Evolutionary conservation across 1,139 yeast species (phyloP).

Genomic region (Taiozyma sp.): DNA sequence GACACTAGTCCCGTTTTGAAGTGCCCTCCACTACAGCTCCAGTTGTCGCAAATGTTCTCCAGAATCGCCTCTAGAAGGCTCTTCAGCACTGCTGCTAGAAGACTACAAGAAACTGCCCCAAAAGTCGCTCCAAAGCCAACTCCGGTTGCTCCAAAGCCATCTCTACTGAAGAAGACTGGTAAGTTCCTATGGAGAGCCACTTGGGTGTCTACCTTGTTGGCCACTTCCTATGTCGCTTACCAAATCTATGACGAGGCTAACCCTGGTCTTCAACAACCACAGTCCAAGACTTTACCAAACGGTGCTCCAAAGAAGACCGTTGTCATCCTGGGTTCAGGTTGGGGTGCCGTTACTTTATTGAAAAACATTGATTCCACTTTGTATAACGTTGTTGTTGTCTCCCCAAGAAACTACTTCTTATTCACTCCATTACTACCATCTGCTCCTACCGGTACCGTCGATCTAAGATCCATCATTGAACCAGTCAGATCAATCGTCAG

Average conservation of each 20-base stretch:
- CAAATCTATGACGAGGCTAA: slow-evolving; percentile 55
- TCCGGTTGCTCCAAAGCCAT: slow-evolving; percentile 15
- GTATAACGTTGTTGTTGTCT: slow-evolving; percentile 84
- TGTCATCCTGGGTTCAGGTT: slow-evolving; percentile 89
- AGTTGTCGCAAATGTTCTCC: slow-evolving; percentile 4
- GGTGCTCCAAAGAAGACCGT: slow-evolving; percentile 83
- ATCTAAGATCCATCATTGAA: slow-evolving; percentile 85
- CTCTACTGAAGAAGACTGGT: slow-evolving; percentile 25
- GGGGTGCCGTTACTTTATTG: slow-evolving; percentile 86
- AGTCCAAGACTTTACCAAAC: slow-evolving; percentile 51
- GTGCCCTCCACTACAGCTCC: background rate
- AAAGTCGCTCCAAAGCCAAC: background rate
- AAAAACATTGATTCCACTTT: slow-evolving; percentile 82
- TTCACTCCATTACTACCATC: slow-evolving; percentile 94
- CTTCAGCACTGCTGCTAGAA: slow-evolving; percentile 7
- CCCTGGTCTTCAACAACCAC: slow-evolving; percentile 55
- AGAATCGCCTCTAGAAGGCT: slow-evolving; percentile 5
- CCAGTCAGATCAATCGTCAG: slow-evolving; percentile 77
- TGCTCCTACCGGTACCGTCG: slow-evolving; percentile 92
- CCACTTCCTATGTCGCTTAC: slow-evolving; percentile 46
- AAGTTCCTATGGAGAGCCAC: slow-evolving; percentile 29
- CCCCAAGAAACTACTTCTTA: slow-evolving; percentile 91
- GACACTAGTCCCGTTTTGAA: background rate
- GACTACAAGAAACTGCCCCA: slow-evolving; percentile 4
- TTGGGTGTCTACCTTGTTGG: slow-evolving; percentile 33